Evolutionary conservation across 2,329 filamentous ascomycete genomes (phyloP), one percentile per base, ranked within the genome.

Genomic region (Parafenestella ontariensis): DNA sequence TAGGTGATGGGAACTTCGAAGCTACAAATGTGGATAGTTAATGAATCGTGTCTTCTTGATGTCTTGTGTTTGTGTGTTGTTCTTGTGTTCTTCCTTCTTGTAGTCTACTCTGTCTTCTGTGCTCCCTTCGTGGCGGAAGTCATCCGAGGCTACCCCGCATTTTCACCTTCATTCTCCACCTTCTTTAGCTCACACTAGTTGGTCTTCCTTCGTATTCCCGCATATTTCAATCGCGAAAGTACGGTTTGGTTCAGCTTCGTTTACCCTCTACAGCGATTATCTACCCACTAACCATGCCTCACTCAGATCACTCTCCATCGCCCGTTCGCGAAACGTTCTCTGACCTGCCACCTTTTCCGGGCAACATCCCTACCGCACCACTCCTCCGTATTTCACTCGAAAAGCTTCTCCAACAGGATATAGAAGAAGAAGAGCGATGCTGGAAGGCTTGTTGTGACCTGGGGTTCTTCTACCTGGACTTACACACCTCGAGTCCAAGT

Each of bases 391-490:
- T 81, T 26, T 79, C 77, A 1, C 70, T 80, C 13, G 48, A 63
- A 11, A 77, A 76, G 45, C 67, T 81, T 4, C 66, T 77, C n/a
- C 42, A 60, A 11, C 54, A 64, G 13, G 72, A 79, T 46, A 3
- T 46, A 10, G 62, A 59, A 21, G 78, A 79, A 44, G 60, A 73
- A 56, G 66, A 76, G 17, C 64, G 71, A 15, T 74, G 77, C 28
- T 78, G 77, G 64, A 57, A 75, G 40, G 76, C 77, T 5, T 79
- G 77, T 62, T 76, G 76, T 48, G 77, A 83, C 3, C 72, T 85
- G 0, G 83, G 83, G 1, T 85, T 86, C 72, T 85, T 85, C 72
- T 85, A 85, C 58, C 74, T 86, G 6, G 81, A 85, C 58, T 68
- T 85, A 2, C 70, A 74, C 20, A 55, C 31, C 5, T 52, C 50